These are phyloP conservation scores for Nothophaeocryptopus gaeumannii DNA, from an alignment of 2,329 filamentous ascomycete genomes.

Conservation along the genomic window DNA sequence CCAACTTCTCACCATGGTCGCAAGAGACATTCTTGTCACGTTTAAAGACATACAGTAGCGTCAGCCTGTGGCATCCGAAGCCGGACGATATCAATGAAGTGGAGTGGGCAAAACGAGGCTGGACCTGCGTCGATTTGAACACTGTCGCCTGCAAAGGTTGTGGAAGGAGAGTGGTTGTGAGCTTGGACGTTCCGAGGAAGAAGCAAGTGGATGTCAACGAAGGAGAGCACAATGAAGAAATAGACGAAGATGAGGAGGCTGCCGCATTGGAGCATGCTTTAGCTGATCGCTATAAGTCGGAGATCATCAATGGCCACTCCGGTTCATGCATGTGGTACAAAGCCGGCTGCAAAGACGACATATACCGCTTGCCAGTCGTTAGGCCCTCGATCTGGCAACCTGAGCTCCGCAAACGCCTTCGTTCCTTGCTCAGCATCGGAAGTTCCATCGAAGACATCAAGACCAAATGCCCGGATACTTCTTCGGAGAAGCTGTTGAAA, in stretches of 20 bases:
- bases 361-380: conserved; percentile 57
- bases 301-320: conserved; percentile 72
- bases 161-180: conserved; percentile 78
- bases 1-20: conserved; percentile 83
- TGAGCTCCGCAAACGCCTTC: conserved; percentile 30
- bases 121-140: conserved; percentile 80
- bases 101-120: conserved; percentile 90
- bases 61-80: conserved; percentile 92
- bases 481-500: conserved; percentile 23
- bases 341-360: conserved; percentile 77
- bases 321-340: conserved; percentile 83
- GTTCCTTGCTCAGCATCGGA: conserved; percentile 27
- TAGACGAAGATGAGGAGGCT: conserved; percentile 29
- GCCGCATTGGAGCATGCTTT: conserved; percentile 59
- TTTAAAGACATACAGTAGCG: conserved; percentile 82
- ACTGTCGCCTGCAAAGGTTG: conserved; percentile 81
- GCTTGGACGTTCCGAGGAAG: conserved; percentile 51
- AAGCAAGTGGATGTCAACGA: conserved; percentile 34
- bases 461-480: conserved; percentile 15
- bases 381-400: conserved; percentile 36
- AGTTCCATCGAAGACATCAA: conserved; percentile 29
- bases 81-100: conserved; percentile 82
- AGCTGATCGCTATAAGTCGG: conserved; percentile 69
- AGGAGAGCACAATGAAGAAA: conserved; percentile 54
- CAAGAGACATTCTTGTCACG: conserved; percentile 76